Evolutionary conservation across 192 early-diverging fungal species (phyloP).

Genomic region (Bifiguratus adelaidae): DNA sequence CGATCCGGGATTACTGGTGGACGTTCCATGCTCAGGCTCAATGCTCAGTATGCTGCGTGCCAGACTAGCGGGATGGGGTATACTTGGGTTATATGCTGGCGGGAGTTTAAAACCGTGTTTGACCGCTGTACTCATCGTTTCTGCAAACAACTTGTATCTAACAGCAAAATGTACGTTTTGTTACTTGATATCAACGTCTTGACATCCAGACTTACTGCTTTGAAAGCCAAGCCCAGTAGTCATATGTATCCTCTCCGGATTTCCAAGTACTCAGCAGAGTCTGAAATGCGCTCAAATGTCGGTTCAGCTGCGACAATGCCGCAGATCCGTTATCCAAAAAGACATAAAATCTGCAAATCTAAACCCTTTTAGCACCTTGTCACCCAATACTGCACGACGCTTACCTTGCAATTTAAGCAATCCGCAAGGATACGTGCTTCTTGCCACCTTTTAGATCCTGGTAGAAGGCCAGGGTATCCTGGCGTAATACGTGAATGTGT

Average conservation of each 20-base stretch:
- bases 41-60: no score
- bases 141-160: slow-evolving; percentile 68
- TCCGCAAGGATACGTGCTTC: slow-evolving; percentile 67
- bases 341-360: slow-evolving; percentile 72
- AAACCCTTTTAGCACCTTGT: no score
- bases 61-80: no score
- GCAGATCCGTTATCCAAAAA: slow-evolving; percentile 54
- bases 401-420: slow-evolving; percentile 66
- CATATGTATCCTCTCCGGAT: slow-evolving; percentile 65
- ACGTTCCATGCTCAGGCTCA: no score
- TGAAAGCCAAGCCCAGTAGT: slow-evolving; percentile 79
- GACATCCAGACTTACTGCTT: slow-evolving; percentile 55
- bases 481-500: slow-evolving; percentile 30
- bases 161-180: slow-evolving; percentile 1
- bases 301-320: slow-evolving; percentile 59
- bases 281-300: slow-evolving; percentile 52
- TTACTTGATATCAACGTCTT: no score
- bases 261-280: slow-evolving; percentile 43
- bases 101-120: slow-evolving; percentile 61
- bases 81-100: slow-evolving; percentile 19
- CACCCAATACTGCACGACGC: no score
- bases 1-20: slow-evolving; percentile 52
- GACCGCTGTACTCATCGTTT: slow-evolving; percentile 59
- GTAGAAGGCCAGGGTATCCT: slow-evolving; percentile 27
- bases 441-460: slow-evolving; percentile 50